phyloP scores from a whole-genome alignment of 345 rosid genomes.

The Citrus mangshanensis region DNA sequence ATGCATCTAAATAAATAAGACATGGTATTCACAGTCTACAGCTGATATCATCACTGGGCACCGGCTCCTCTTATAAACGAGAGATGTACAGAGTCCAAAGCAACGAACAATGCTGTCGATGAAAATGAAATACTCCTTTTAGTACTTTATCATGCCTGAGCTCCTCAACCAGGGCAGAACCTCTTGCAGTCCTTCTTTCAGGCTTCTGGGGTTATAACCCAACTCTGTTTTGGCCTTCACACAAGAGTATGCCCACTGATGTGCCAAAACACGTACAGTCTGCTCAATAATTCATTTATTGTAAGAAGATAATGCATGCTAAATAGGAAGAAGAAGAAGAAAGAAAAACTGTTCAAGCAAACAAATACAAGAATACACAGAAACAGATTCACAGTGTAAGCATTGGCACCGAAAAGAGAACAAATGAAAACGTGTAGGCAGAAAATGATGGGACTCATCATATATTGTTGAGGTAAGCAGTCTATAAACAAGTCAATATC shows the following conservation, averaged over 20 bases:
- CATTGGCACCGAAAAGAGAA: background rate
- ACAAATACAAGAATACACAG: background rate
- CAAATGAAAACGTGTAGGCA: background rate
- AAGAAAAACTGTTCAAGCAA: background rate
- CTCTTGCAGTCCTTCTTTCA: constrained; percentile 76
- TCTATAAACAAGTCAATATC: background rate
- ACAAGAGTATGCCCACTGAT: constrained; percentile 87
- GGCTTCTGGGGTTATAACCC: constrained; percentile 73
- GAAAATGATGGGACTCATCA: too few species aligned
- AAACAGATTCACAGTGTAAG: too few species aligned
- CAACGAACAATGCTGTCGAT: background rate
- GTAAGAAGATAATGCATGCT: background rate
- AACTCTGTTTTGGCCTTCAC: constrained; percentile 78
- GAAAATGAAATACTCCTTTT: constrained; percentile 12
- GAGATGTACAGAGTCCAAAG: background rate
- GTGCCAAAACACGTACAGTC: constrained; percentile 69
- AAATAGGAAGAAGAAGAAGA: background rate
- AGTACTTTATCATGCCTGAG: constrained; percentile 59
- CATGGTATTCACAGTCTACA: too few species aligned
- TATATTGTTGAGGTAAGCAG: background rate
- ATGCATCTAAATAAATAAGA: background rate
- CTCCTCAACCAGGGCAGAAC: constrained; percentile 81
- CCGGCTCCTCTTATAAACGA: background rate
- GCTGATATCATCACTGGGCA: background rate
- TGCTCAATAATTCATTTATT: constrained; percentile 27